phyloP scores from a whole-genome alignment of 768 basidiomycete genomes.

The Suillus spraguei region DNA sequence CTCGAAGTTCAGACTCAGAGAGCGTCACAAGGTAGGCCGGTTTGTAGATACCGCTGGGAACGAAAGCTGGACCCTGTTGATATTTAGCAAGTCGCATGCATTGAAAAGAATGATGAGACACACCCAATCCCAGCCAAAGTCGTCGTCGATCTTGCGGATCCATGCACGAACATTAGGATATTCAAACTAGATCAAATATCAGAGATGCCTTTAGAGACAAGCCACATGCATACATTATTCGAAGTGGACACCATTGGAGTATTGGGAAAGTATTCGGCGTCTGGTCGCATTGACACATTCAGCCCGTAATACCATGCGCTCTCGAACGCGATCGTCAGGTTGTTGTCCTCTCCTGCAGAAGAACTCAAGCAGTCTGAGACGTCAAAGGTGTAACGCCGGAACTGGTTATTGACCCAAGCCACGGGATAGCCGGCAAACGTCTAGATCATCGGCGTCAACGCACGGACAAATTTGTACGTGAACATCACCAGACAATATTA shows the following conservation, averaged over 20 bases:
- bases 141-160: slow-evolving; percentile 52
- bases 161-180: slow-evolving; percentile 50
- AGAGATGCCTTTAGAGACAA: not conserved
- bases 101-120: slow-evolving; percentile 4
- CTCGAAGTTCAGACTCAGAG: slow-evolving; percentile 24
- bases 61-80: slow-evolving; percentile 54
- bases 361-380: slow-evolving; percentile 44
- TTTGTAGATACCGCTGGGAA: slow-evolving; percentile 56
- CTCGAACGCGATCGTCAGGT: slow-evolving; percentile 53
- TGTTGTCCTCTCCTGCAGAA: slow-evolving; percentile 36
- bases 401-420: slow-evolving; percentile 61
- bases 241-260: slow-evolving; percentile 20
- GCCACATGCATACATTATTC: slow-evolving; percentile 32
- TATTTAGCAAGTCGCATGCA: slow-evolving; percentile 1
- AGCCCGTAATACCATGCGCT: slow-evolving; percentile 56
- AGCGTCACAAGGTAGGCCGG: slow-evolving; percentile 55
- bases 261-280: slow-evolving; percentile 47
- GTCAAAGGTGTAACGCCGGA: slow-evolving; percentile 56
- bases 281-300: slow-evolving; percentile 52
- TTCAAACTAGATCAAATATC: slow-evolving; percentile 43
- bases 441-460: slow-evolving; percentile 27
- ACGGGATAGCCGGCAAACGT: slow-evolving; percentile 53
- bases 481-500: slow-evolving; percentile 43
- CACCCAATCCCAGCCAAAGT: slow-evolving; percentile 70
- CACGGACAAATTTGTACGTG: not conserved